Conservation (phyloP, 768 basidiomycete genomes). For the Leccinum incarnatum region DNA sequence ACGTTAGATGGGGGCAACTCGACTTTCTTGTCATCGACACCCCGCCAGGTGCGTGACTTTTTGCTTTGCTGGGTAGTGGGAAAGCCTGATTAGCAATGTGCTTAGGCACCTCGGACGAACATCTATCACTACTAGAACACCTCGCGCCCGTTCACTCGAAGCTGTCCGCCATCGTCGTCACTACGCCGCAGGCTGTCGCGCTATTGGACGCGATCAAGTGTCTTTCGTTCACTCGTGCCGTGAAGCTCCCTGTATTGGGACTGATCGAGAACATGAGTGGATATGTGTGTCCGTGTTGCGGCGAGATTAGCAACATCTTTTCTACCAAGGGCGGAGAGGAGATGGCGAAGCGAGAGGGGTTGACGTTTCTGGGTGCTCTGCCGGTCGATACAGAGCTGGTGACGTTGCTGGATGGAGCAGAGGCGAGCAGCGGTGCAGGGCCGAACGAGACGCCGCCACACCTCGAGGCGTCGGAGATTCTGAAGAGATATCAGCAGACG, state of each 20-base stretch:
- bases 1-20: conserved; percentile 93
- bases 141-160: conserved; percentile 79
- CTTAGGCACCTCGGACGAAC: conserved; percentile 96
- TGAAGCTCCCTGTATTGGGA: conserved; percentile 83
- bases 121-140: conserved; percentile 92
- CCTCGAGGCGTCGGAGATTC: conserved; percentile 45
- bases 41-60: conserved; percentile 74
- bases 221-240: conserved; percentile 89
- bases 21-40: conserved; percentile 95
- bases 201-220: conserved; percentile 95
- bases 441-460: conserved; percentile 24
- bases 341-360: conserved; percentile 72
- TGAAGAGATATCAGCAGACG: conserved; percentile 64
- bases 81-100: conserved; percentile 4
- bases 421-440: conserved; percentile 21
- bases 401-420: conserved; percentile 72
- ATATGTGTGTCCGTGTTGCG: conserved; percentile 96
- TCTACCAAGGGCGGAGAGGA: conserved; percentile 90
- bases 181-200: conserved; percentile 96
- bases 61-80: not conserved
- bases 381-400: conserved; percentile 95
- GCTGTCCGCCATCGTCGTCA: conserved; percentile 86
- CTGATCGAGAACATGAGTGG: conserved; percentile 99
- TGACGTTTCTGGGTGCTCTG: conserved; percentile 81
- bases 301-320: conserved; percentile 92